Evolutionary conservation across 1,139 yeast genomes (phyloP), one percentile per base, ranked within the genome.

Genomic region (Kazachstania sp.): DNA sequence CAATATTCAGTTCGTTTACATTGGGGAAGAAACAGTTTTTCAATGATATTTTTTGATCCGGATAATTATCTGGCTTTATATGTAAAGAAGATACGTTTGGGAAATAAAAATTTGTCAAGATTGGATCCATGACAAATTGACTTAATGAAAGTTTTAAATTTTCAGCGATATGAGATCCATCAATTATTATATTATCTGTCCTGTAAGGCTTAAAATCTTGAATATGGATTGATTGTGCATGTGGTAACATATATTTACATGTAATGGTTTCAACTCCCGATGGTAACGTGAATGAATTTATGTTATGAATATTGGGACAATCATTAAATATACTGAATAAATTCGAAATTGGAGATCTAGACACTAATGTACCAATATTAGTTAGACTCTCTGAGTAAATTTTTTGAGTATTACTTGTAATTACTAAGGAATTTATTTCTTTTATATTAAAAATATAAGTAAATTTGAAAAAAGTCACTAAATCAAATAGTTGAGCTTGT

Each of bases 261-360:
- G 13, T 9, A 7, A 18, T 26, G 5, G 7, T 20, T 8, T 18
- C 28, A 23, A 23, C 8, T 11, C n/a, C 13, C n/a, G 48, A 29
- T n/a, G 63, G 62, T 35, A 52, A 55, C 26, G 51, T 57, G 42
- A 51, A 51, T 1, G 55, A 51, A n/a, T 51, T 56, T 15, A 60
- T 56, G 6, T 19, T 43, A 13, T 49, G 45, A 7, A 60, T 40
- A 3, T 42, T 40, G 8, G 59, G 57, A 40, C 61, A 56, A 13
- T 41, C 19, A 12, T 45, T 32, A 12, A 60, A 44, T 37, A 52
- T 52, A n/a, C 48, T 38, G 7, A 19, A 42, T 8, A 58, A 37
- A 19, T 51, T 42, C 8, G 28, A 23, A 23, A 7, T 23, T 23
- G 28, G 28, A 7, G 28, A 23, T 23, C 28, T 23, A 4, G 28